These are phyloP conservation scores for Kwoniella shivajii DNA, from an alignment of 1,284 basidiomycete species.

Conservation along the genomic window DNA sequence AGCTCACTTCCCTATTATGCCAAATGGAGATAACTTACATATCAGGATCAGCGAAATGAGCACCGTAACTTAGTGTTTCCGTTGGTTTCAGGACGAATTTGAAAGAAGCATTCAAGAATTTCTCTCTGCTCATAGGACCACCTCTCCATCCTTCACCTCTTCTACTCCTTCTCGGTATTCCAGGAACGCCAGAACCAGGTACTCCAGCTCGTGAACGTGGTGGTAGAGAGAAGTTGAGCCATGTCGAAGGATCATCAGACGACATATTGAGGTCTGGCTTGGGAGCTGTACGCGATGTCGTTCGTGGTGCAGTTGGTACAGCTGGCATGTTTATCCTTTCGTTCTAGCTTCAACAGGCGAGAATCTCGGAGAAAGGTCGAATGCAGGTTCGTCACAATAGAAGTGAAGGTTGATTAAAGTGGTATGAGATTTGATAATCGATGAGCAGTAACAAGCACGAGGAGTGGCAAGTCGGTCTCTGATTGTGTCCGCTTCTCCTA, in stretches of 20 bases:
- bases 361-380: too few species aligned
- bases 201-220: constrained; percentile 65
- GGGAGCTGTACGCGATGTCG: not conserved
- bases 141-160: constrained; percentile 60
- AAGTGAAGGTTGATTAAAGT: not conserved
- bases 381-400: too few species aligned
- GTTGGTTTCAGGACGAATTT: constrained; percentile 89
- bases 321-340: constrained; percentile 20
- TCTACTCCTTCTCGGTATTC: constrained; percentile 68
- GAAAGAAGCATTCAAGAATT: constrained; percentile 91
- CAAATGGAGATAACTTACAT: constrained; percentile 62
- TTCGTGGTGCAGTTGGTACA: constrained; percentile 8
- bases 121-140: constrained; percentile 77
- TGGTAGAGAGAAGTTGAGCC: constrained; percentile 79
- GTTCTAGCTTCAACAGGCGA: too few species aligned
- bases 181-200: constrained; percentile 42
- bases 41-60: constrained; percentile 92
- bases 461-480: not conserved
- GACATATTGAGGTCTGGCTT: constrained; percentile 37
- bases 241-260: constrained; percentile 40
- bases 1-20: not conserved
- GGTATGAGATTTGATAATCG: not conserved
- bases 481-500: constrained; percentile 3
- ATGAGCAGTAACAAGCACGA: not conserved
- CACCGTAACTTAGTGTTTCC: constrained; percentile 76